phyloP scores from a whole-genome alignment of 2,329 filamentous ascomycete species.

The Cytospora chrysosperma region DNA sequence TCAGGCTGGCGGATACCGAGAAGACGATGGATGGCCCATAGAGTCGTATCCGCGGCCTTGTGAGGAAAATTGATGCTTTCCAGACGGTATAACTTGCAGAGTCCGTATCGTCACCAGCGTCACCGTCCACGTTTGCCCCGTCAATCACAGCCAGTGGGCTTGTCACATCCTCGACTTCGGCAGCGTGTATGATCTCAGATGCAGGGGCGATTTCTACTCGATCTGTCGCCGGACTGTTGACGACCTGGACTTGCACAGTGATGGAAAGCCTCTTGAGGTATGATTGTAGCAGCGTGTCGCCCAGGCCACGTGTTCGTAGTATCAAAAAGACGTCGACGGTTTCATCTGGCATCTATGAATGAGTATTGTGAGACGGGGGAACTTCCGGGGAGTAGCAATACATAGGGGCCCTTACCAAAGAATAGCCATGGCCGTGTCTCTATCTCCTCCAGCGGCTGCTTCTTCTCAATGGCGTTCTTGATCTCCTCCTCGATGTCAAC shows the following conservation, averaged over 20 bases:
- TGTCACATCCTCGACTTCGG: slow-evolving; percentile 47
- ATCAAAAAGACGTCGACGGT: slow-evolving; percentile 67
- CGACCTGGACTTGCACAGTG: slow-evolving; percentile 64
- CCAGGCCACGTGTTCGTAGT: slow-evolving; percentile 61
- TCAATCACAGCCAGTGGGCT: slow-evolving; percentile 53
- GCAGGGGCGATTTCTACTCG: slow-evolving; percentile 45
- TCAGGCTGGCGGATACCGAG: slow-evolving; percentile 58
- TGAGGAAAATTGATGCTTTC: slow-evolving; percentile 59
- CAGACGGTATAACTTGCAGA: slow-evolving; percentile 53
- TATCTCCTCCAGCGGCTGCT: slow-evolving; percentile 19
- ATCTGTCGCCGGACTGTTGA: slow-evolving; percentile 54
- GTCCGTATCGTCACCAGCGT: slow-evolving; percentile 28
- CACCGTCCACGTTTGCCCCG: slow-evolving; percentile 33
- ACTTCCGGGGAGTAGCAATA: slow-evolving; percentile 31
- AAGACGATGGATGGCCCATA: slow-evolving; percentile 68
- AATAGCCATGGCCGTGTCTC: slow-evolving; percentile 50
- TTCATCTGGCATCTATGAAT: slow-evolving; percentile 65
- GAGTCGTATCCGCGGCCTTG: slow-evolving; percentile 61
- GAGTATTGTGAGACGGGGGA: slow-evolving; percentile 43
- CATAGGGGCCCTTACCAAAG: slow-evolving; percentile 58
- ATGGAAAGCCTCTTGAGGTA: slow-evolving; percentile 64
- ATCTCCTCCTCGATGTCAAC: slow-evolving; percentile 55
- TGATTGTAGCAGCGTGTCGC: slow-evolving; percentile 55
- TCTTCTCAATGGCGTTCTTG: slow-evolving; percentile 27
- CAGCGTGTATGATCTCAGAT: slow-evolving; percentile 61